Evolutionary conservation across 257 asterid species (phyloP), one percentile per base, ranked within the genome.

Genomic region (Nicotiana attenuata): DNA sequence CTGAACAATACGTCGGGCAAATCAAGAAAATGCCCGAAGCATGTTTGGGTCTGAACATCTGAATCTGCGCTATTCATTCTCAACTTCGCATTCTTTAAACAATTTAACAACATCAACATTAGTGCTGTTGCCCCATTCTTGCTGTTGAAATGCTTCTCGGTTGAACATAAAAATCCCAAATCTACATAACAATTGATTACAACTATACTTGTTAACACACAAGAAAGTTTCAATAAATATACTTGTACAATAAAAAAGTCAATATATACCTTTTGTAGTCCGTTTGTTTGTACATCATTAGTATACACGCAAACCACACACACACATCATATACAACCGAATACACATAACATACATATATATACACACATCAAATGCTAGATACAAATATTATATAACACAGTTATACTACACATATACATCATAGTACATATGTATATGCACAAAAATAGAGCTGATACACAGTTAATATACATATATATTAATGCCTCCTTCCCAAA

Each of bases 31-130:
- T 14, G 8, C 38, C 78, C 78, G 35, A 71, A 71, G 52, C 78
- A 71, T 31, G 78, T 71, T 71, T 71, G 38, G n/a, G n/a, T 57
- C 78, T 71, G 60, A 71, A 71, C 78, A 71, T 71, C 60, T 71
- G 78, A 71, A 71, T 71, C 60, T 71, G 78, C 78, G n/a, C 11
- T 71, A 45, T n/a, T 57, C 78, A 22, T 45, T n/a, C n/a, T 22
- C 60, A 71, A 71, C 59, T 45, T 71, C 38, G 47, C 78, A 11
- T 71, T 45, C 35, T n/a, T n/a, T n/a, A n/a, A 71, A 71, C 78
- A 71, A 20, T 31, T 71, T 71, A 45, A 71, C 78, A 45, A 55
- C 57, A 22, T 71, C 78, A 45, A 71, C 38, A 71, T 71, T 71
- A 45, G 60, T 71, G 24, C n/a, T 71, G 78, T n/a, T 71, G 78